Evolutionary conservation across 768 basidiomycete genomes (phyloP), one percentile per base, ranked within the genome.

Genomic region (Tephrocybe sp.): DNA sequence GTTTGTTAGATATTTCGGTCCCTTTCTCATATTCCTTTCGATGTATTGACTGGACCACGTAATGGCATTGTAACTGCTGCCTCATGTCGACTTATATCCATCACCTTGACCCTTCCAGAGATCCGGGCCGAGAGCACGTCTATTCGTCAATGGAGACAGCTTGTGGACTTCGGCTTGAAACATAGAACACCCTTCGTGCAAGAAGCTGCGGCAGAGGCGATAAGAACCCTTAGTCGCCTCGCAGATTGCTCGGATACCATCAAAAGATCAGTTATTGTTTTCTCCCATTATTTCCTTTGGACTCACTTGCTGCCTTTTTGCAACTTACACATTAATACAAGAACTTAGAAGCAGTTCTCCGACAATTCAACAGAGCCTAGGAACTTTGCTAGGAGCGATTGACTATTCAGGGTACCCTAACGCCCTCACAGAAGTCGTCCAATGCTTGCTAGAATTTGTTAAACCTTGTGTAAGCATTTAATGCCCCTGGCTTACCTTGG

Each of bases 51-150:
- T 22, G 79, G 83, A 3, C 74, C 83, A 45, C 78, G 86, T 24
- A 88, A 88, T 57, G 84, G 89, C 42, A 75, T 86, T 33, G 69
- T 93, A 31, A 79, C 87, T 13, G 71, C 80, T 30, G 84, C 90
- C 2, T 78, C 84, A 19, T 94, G 91, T 61, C 68, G 75, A 18
- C 67, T 94, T 36, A 80, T 97, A 45, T 78, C 82, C 15, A 74
- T 68, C 25, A 78, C 82, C 42, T 70, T 91, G 27, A 84, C 88
- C n/a, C 59, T 65, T 13, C 65, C 69, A 5, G 84, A 87, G 57
- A 70, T 79, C 48, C 65, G 69, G n/a, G 53, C 69, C 12, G 61
- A 69, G 42, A 55, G 70, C 19, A 59, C 78, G 11, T 67, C 72
- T 31, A 73, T 78, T 13, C 77, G 82, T 3, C 66, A 75, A 50